Conservation (phyloP, 106 monocot species). For the Dendrobium officinale region DNA sequence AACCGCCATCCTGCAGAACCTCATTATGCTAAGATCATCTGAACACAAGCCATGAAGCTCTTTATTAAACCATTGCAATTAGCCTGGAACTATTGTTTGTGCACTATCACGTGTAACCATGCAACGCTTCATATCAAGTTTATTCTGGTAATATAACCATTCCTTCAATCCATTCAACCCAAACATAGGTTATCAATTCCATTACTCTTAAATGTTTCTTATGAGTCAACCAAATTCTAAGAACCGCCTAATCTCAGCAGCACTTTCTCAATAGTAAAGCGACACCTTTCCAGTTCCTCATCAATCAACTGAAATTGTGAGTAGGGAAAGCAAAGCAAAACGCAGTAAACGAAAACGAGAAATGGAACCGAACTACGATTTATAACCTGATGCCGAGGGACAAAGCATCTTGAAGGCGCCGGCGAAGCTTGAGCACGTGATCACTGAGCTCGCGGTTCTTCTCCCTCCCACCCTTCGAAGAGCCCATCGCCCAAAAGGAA, state of each 20-base stretch:
- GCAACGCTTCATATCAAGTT: background rate
- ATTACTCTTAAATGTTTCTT: background rate
- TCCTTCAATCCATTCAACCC: background rate
- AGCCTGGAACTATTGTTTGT: no score
- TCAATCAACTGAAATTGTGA: background rate
- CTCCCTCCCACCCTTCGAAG: slow-evolving; percentile 11
- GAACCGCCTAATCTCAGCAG: background rate
- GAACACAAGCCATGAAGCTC: no score
- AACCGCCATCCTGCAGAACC: no score
- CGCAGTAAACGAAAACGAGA: background rate
- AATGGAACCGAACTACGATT: background rate
- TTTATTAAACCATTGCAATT: no score
- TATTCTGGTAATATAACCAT: background rate
- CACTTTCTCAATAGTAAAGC: background rate
- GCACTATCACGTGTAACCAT: background rate
- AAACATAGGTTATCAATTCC: background rate
- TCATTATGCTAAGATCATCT: no score
- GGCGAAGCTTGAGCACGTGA: slow-evolving; percentile 36
- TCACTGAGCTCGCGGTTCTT: slow-evolving; percentile 37
- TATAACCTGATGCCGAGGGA: slow-evolving; percentile 46
- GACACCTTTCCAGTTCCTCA: background rate
- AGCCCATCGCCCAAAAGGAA: slow-evolving; percentile 7
- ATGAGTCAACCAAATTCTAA: background rate
- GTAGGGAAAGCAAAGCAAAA: background rate
- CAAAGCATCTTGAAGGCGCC: slow-evolving; percentile 50